Evolutionary conservation across 805 yeast genomes (phyloP).

Genomic region (Saccharomycopsis selenospora): DNA sequence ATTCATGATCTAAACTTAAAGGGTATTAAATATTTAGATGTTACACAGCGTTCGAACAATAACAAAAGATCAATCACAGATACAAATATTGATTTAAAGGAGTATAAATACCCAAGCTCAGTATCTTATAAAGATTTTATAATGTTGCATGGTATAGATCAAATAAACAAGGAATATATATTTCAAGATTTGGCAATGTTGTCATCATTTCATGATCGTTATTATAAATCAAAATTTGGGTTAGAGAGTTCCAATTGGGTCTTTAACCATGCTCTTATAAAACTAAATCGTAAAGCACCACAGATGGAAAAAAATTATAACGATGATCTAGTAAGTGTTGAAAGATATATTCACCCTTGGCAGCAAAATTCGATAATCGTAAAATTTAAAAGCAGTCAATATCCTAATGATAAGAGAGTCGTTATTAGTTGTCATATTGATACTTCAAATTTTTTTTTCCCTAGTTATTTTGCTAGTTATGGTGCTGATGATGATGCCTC

Average conservation of each 20-base stretch:
- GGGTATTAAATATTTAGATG: background rate
- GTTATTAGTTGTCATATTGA: constrained; percentile 90
- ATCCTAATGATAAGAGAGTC: constrained; percentile 38
- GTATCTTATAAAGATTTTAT: too few relatives aligned
- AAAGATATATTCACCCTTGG: constrained; percentile 64
- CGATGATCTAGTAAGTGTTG: too few relatives aligned
- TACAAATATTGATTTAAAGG: too few relatives aligned
- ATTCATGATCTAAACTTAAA: background rate
- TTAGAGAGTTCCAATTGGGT: constrained; percentile 67
- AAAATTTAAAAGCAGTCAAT: constrained; percentile 43
- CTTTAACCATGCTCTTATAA: too few relatives aligned
- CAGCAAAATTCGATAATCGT: constrained; percentile 71
- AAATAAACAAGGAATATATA: constrained; percentile 43
- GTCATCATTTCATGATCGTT: constrained; percentile 66
- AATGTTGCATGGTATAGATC: constrained; percentile 36
- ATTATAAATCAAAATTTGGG: constrained; percentile 69
- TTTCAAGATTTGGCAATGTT: constrained; percentile 49
- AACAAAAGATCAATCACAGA: too few relatives aligned
- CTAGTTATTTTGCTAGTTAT: constrained; percentile 65
- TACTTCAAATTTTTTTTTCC: constrained; percentile 67
- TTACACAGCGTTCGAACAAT: background rate
- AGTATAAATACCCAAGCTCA: too few relatives aligned
- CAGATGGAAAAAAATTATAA: too few relatives aligned
- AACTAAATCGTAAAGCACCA: too few relatives aligned
- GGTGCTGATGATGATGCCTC: constrained; percentile 96